Percentiles rank a stretch among this genome's conserved stretches.
phyloP scores from a whole-genome alignment of 345 rosid species.

The Trapa bicornis region DNA sequence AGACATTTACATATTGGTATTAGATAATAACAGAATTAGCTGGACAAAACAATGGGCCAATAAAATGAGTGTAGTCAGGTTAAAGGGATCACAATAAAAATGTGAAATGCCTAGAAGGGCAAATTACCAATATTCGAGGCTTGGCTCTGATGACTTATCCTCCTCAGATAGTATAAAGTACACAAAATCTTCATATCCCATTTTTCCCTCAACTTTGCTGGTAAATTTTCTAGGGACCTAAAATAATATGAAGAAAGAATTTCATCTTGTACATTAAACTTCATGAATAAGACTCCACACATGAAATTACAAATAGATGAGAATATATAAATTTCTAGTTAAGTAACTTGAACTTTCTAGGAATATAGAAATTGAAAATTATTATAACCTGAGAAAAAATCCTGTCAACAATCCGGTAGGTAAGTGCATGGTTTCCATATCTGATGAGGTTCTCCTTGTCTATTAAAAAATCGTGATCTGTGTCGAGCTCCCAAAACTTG shows the following conservation, averaged over 20 bases:
- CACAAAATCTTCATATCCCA: conserved; percentile 96
- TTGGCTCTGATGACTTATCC: conserved; percentile 87
- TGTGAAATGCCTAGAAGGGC: not conserved
- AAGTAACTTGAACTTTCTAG: not conserved
- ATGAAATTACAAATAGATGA: not conserved
- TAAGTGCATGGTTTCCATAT: conserved; percentile 95
- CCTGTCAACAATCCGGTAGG: conserved; percentile 84
- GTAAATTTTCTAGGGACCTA: conserved; percentile 81
- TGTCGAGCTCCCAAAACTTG: conserved; percentile 98
- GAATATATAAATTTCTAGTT: not conserved
- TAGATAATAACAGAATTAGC: not conserved
- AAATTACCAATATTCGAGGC: conserved; percentile 86
- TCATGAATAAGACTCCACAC: not conserved
- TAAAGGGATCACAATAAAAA: not conserved
- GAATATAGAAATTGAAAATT: not conserved
- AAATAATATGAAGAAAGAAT: not conserved
- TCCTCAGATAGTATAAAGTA: conserved; percentile 90
- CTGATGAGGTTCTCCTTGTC: conserved; percentile 94
- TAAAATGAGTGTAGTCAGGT: not conserved
- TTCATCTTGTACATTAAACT: not conserved
- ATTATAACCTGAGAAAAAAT: conserved; percentile 87
- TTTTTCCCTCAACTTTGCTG: conserved; percentile 75
- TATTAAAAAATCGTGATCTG: conserved; percentile 94
- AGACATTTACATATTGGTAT: not conserved
- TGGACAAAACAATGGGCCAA: not conserved